phyloP scores from a whole-genome alignment of 495 filamentous ascomycete genomes.

The Tetracladium setigerum region DNA sequence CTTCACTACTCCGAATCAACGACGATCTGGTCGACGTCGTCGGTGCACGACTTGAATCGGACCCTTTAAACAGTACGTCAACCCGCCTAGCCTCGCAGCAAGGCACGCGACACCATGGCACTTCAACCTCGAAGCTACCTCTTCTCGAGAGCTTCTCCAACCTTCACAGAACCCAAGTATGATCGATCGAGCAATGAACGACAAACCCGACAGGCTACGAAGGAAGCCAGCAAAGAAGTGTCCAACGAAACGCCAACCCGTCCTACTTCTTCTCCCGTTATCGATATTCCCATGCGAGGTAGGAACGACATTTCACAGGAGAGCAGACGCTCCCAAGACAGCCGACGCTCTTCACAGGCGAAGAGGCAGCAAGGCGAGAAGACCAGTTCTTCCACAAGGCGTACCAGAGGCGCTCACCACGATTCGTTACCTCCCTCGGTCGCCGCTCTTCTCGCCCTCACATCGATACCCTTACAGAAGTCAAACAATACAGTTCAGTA shows the following conservation, averaged over 20 bases:
- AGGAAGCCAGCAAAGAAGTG: slow-evolving; percentile 3
- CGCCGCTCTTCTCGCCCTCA: slow-evolving; percentile 51
- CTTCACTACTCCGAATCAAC: neutral
- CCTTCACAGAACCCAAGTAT: slow-evolving; percentile 1
- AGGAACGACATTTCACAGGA: slow-evolving; percentile 5
- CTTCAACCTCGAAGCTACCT: slow-evolving; percentile 13
- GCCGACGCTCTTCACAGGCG: neutral
- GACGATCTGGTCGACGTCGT: neutral
- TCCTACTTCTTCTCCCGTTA: slow-evolving; percentile 15
- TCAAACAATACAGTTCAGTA: slow-evolving; percentile 11
- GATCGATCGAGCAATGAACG: neutral
- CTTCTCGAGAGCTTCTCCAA: slow-evolving; percentile 12
- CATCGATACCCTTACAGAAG: slow-evolving; percentile 46
- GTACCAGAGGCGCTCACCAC: slow-evolving; percentile 32
- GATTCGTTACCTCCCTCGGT: slow-evolving; percentile 49
- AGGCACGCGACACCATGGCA: slow-evolving; percentile 5
- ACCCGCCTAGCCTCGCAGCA: neutral
- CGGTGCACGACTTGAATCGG: neutral
- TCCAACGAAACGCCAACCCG: neutral
- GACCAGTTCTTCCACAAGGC: neutral
- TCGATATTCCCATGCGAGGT: slow-evolving; percentile 17
- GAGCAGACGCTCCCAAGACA: slow-evolving; percentile 4
- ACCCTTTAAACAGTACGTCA: neutral
- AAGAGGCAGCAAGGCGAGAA: neutral
- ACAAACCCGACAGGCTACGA: slow-evolving; percentile 4